These are phyloP conservation scores for Verticillium isaacii DNA, from an alignment of 2,329 filamentous ascomycete species.

Conservation along the genomic window DNA sequence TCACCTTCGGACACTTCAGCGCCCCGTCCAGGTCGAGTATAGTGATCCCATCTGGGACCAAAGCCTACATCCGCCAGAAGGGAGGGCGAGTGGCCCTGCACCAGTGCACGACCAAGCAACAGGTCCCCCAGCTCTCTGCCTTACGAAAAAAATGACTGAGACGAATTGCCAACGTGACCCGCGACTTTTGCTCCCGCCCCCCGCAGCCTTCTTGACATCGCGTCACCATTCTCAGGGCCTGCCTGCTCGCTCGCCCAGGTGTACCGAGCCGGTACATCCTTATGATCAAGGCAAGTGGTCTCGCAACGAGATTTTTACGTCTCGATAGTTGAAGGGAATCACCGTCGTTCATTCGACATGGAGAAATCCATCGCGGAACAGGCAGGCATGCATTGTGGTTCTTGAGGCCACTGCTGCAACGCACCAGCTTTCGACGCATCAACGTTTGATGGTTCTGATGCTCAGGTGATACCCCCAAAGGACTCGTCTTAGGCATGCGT, in stretches of 20 bases:
- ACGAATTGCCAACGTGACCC: not conserved
- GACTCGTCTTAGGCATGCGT: not conserved
- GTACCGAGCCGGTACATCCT: not conserved
- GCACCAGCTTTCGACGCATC: not conserved
- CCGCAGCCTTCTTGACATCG: not conserved
- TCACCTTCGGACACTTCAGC: not conserved
- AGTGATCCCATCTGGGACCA: too few relatives aligned
- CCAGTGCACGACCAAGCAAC: not conserved
- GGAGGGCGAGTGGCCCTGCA: not conserved
- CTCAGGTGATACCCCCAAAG: slow-evolving; percentile 9
- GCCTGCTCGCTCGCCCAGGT: not conserved
- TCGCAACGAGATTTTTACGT: not conserved
- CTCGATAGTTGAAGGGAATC: not conserved
- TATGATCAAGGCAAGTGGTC: not conserved
- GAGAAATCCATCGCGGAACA: not conserved
- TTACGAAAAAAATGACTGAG: not conserved
- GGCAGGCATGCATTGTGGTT: not conserved
- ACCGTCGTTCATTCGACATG: not conserved
- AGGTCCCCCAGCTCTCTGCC: not conserved
- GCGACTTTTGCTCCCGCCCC: not conserved
- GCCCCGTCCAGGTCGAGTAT: not conserved
- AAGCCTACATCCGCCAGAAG: too few relatives aligned
- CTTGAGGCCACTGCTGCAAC: not conserved
- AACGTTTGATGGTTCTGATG: not conserved
- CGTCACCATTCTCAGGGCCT: slow-evolving; percentile 1